Base-by-base conservation (phyloP, 2,329 filamentous ascomycete genomes). In the Aspergillus udagawae region DNA sequence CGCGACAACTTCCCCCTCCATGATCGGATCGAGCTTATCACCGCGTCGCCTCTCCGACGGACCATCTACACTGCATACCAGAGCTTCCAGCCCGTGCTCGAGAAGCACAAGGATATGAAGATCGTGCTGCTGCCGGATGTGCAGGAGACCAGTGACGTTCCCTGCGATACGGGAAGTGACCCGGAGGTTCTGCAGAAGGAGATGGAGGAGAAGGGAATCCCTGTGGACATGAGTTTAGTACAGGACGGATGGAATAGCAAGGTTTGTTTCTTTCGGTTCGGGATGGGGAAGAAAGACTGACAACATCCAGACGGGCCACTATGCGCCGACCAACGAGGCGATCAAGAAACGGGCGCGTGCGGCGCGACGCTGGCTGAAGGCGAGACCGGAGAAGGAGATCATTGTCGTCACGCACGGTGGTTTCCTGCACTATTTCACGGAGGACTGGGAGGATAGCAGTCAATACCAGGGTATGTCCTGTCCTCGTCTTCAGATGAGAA, bases 391-490 rank as follows among this genome's bases (percentile, higher is more conserved):
- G 65, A 86, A 89, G 66, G 83, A 93, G 64, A 83, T 96, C 28
- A 85, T 88, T 0, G 80, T 92, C 1, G 90, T 95, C 7, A 88
- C 90, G 3, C 92, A 96, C 67, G 92, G 92, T 1, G 90, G 89
- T 1, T 89, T 92, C 65, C 71, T 96, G 66, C 92, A 96, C 72
- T 95, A 91, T 67, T 77, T 96, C 61, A 94, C 90, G 0, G 84
- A 92, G 63, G 91, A 96, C 67, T 95, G 87, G 85, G 79, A 85
- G 54, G 88, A 86, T 45, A 81, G 65, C 65, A 78, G 77, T 50
- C 69, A 73, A 47, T 79, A 77, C 63, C 69, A 75, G 58, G 80
- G 78, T 79, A 70, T 27, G 70, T 64, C 12, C 4, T 29, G 25
- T 10, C 44, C 38, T 38, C 9, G 29, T 50, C 50, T 44, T 29